Conservation (phyloP, 176 grass and related monocot species). For the Poa pratensis region DNA sequence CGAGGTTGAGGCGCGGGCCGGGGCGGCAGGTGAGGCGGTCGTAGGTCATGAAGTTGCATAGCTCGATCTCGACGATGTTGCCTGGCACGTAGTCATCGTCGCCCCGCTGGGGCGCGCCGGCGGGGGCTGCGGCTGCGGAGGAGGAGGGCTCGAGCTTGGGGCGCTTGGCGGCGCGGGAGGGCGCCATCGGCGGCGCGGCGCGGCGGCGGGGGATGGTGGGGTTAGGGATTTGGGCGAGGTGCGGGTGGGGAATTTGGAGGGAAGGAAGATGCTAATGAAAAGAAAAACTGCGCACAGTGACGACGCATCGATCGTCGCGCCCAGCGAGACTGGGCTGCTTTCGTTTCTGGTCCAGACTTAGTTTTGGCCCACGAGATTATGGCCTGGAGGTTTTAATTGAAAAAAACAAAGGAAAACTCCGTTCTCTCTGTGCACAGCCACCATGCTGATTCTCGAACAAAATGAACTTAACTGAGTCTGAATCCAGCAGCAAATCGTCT, state of each 20-base stretch:
- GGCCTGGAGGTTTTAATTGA: not conserved
- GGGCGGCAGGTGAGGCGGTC: constrained; percentile 75
- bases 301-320: not conserved
- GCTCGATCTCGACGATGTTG: constrained; percentile 94
- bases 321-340: not conserved
- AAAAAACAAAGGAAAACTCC: not conserved
- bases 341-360: not conserved
- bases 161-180: constrained; percentile 61
- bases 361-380: not conserved
- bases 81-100: constrained; percentile 91
- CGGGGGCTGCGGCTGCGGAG: not conserved
- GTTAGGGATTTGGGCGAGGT: not conserved
- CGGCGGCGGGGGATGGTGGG: constrained; percentile 25
- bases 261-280: not conserved
- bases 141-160: constrained; percentile 45
- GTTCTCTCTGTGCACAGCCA: too few relatives aligned
- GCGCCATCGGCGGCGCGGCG: constrained; percentile 51
- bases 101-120: constrained; percentile 45
- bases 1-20: constrained; percentile 85
- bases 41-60: constrained; percentile 93
- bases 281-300: not conserved
- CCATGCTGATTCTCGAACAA: too few relatives aligned
- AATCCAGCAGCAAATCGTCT: too few relatives aligned
- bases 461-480: too few relatives aligned
- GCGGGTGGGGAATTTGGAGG: constrained; percentile 21